phyloP scores from a whole-genome alignment of 495 filamentous ascomycete genomes.

The Podospora fimiseda region DNA sequence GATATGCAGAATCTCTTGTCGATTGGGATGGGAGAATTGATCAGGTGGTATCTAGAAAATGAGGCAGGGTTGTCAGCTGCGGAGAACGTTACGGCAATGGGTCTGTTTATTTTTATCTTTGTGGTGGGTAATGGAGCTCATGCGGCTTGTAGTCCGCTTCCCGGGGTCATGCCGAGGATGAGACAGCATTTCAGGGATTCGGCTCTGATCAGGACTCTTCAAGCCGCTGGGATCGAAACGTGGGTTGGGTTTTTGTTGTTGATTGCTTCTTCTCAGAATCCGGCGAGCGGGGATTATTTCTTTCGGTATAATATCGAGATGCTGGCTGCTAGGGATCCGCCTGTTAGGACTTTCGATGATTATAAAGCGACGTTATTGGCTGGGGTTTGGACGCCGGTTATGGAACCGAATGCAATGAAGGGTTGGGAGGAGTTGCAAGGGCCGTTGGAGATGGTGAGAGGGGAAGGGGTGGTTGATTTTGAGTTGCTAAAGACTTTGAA shows the following conservation, averaged over 20 bases:
- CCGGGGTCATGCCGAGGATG: slow-evolving; percentile 11
- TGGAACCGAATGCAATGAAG: slow-evolving; percentile 9
- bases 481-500: not conserved
- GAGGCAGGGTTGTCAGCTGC: slow-evolving; percentile 5
- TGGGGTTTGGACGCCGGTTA: slow-evolving; percentile 8
- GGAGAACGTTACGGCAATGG: slow-evolving; percentile 12
- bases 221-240: slow-evolving; percentile 7
- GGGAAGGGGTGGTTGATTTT: not conserved
- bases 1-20: slow-evolving; percentile 16
- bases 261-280: slow-evolving; percentile 8
- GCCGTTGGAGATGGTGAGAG: slow-evolving; percentile 1
- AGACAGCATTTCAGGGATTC: slow-evolving; percentile 6
- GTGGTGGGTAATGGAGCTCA: slow-evolving; percentile 10
- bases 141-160: slow-evolving; percentile 11
- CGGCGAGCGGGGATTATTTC: slow-evolving; percentile 7
- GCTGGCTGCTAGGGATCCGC: slow-evolving; percentile 3
- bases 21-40: slow-evolving; percentile 12
- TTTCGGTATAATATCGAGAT: slow-evolving; percentile 11
- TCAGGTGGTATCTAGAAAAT: slow-evolving; percentile 9
- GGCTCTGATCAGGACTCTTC: not conserved
- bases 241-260: slow-evolving; percentile 15
- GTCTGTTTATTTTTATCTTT: slow-evolving; percentile 12
- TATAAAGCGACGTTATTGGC: not conserved
- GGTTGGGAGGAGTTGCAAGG: slow-evolving; percentile 7
- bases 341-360: slow-evolving; percentile 5